These are phyloP conservation scores for Striga hermonthica DNA, from an alignment of 305 asterid genomes.

Conservation along the genomic window DNA sequence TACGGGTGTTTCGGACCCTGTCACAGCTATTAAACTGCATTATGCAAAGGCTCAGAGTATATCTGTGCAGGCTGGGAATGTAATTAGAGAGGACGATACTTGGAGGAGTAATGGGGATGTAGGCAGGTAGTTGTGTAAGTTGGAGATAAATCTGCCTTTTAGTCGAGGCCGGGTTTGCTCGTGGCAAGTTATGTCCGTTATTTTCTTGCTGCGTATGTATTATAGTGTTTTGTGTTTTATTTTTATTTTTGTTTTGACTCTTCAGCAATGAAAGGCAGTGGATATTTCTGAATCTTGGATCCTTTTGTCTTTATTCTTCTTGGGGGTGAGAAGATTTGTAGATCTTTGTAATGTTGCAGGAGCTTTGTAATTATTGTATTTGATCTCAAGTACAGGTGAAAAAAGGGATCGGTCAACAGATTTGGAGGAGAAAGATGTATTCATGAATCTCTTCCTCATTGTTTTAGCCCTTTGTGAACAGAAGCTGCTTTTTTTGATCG, in stretches of 20 bases:
- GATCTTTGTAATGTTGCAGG: slow-evolving; percentile 58
- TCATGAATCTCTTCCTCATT: too few species aligned
- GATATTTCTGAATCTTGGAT: slow-evolving; percentile 33
- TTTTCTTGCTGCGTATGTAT: slow-evolving; percentile 44
- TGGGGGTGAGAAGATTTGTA: slow-evolving; percentile 33
- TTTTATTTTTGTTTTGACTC: slow-evolving; percentile 21
- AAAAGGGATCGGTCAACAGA: slow-evolving; percentile 47
- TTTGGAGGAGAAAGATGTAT: slow-evolving; percentile 33
- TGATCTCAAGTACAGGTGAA: slow-evolving; percentile 45
- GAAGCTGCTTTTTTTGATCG: too few species aligned
- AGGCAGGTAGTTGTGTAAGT: slow-evolving; percentile 47
- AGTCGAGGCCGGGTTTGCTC: slow-evolving; percentile 28
- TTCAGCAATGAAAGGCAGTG: slow-evolving; percentile 42
- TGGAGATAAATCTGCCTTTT: slow-evolving; percentile 25
- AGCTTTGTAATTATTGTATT: slow-evolving; percentile 73
- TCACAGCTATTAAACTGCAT: slow-evolving; percentile 80
- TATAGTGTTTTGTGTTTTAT: slow-evolving; percentile 46
- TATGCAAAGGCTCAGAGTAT: slow-evolving; percentile 63
- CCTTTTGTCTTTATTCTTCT: slow-evolving; percentile 30
- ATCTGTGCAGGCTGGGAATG: slow-evolving; percentile 42
- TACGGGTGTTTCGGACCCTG: slow-evolving; percentile 74
- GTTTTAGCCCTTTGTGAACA: too few species aligned
- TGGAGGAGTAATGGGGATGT: slow-evolving; percentile 73
- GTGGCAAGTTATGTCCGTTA: slow-evolving; percentile 32
- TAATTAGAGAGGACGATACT: slow-evolving; percentile 57